Percentiles rank a stretch among this genome's conserved stretches.
Evolutionary conservation across 1,284 basidiomycete species (phyloP).

Genomic region (Exobasidium rhododendri): DNA sequence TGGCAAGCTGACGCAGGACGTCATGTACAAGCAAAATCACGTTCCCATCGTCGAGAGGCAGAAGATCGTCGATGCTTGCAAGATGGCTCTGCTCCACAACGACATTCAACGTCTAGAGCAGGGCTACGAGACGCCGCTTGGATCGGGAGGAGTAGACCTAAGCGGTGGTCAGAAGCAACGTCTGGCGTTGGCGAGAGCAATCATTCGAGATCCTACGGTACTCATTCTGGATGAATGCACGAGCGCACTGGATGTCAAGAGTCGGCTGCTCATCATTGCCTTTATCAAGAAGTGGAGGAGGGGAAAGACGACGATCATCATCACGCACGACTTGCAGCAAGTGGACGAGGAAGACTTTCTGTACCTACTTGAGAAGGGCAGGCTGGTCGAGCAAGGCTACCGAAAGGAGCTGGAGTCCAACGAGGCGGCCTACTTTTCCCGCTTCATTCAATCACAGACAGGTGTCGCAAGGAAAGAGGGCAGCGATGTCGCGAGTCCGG

Average conservation of each 20-base stretch:
- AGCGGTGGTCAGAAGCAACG: slow-evolving; percentile 93
- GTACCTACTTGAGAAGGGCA: slow-evolving; percentile 80
- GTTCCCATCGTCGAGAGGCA: slow-evolving; percentile 62
- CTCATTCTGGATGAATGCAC: slow-evolving; percentile 95
- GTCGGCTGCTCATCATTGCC: slow-evolving; percentile 81
- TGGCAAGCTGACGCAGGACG: slow-evolving; percentile 47
- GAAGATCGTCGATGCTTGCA: slow-evolving; percentile 76
- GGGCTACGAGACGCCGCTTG: slow-evolving; percentile 78
- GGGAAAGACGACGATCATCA: slow-evolving; percentile 87
- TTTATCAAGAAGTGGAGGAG: slow-evolving; percentile 78
- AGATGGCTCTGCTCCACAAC: slow-evolving; percentile 81
- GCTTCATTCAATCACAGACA: slow-evolving; percentile 44
- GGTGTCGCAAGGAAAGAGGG: slow-evolving; percentile 56
- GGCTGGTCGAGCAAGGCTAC: slow-evolving; percentile 84
- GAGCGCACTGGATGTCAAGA: slow-evolving; percentile 85
- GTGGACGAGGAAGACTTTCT: slow-evolving; percentile 77
- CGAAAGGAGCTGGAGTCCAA: slow-evolving; percentile 67
- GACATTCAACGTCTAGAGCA: slow-evolving; percentile 77
- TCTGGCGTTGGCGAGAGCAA: slow-evolving; percentile 82
- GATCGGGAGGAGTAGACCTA: slow-evolving; percentile 70
- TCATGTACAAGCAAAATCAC: slow-evolving; percentile 50
- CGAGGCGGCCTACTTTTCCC: slow-evolving; percentile 55
- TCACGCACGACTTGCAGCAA: slow-evolving; percentile 90
- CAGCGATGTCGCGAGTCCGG: slow-evolving; percentile 17
- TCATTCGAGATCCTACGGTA: slow-evolving; percentile 79